Conservation (phyloP, 2,329 filamentous ascomycete genomes). For the Penicillium sclerotigenum region DNA sequence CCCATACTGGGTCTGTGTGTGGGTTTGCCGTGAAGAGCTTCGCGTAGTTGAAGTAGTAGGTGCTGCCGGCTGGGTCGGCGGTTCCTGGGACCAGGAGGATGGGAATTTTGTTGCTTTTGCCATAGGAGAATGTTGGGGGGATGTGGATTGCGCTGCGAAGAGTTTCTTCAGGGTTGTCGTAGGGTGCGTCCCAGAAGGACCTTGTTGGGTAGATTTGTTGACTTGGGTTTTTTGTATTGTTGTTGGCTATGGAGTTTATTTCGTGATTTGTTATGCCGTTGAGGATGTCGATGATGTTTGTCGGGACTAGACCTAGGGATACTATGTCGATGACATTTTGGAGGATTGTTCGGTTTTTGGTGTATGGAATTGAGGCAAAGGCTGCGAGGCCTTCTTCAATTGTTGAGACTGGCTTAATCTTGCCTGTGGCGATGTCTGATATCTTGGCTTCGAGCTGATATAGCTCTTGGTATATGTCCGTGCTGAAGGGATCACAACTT, state of each 20-base stretch:
- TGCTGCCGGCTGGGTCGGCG: conserved; percentile 2
- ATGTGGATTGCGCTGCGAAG: conserved; percentile 9
- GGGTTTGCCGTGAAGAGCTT: not conserved
- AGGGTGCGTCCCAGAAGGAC: conserved; percentile 2
- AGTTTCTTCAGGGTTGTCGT: not conserved
- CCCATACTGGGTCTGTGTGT: conserved; percentile 5
- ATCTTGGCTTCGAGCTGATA: not conserved
- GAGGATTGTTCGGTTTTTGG: not conserved
- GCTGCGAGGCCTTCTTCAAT: not conserved
- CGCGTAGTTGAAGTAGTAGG: conserved; percentile 6
- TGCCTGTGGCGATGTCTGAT: not conserved
- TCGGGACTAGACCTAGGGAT: not conserved
- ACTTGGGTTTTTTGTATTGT: not conserved
- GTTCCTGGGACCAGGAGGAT: conserved; percentile 6
- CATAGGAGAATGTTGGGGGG: conserved; percentile 1
- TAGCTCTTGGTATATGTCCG: not conserved
- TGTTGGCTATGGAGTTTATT: conserved; percentile 9
- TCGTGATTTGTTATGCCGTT: not conserved
- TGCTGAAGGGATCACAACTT: not conserved
- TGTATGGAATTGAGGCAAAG: not conserved
- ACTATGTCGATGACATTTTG: not conserved
- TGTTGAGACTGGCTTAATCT: not conserved
- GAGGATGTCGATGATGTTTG: not conserved
- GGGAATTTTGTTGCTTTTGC: not conserved
- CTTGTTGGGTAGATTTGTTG: conserved; percentile 2